Evolutionary conservation across 2,329 filamentous ascomycete genomes (phyloP).

Genomic region (Calonectria pteridis): DNA sequence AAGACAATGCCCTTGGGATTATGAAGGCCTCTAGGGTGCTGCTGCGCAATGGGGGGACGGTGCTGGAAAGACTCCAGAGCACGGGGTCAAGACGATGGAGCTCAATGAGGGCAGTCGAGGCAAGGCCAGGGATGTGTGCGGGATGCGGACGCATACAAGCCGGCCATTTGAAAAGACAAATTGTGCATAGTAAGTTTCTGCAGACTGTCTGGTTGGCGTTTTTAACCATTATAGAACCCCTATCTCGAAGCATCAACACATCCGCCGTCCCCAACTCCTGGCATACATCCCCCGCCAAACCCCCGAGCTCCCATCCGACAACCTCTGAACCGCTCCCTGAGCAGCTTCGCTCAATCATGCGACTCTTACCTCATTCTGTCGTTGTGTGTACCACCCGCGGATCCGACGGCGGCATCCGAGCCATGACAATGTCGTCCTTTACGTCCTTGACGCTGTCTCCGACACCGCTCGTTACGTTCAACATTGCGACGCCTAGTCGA

Average conservation of each 20-base stretch:
- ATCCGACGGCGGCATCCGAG: conserved; percentile 52
- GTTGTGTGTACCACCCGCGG: conserved; percentile 66
- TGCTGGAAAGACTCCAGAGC: conserved; percentile 23
- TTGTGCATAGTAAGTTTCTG: conserved; percentile 32
- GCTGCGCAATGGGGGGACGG: conserved; percentile 40
- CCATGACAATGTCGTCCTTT: conserved; percentile 72
- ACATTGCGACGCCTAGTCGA: conserved; percentile 67
- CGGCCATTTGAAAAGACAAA: not conserved
- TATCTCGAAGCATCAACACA: conserved; percentile 30
- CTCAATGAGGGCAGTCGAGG: conserved; percentile 22
- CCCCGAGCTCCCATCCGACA: conserved; percentile 52
- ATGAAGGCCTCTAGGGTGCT: conserved; percentile 42
- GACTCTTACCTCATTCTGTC: conserved; percentile 65
- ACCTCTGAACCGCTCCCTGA: conserved; percentile 54
- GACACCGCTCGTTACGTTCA: conserved; percentile 67
- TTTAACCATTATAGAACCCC: conserved; percentile 33
- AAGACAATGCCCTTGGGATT: conserved; percentile 35
- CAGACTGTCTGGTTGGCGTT: not conserved
- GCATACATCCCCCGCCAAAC: conserved; percentile 46
- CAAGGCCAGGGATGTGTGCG: not conserved
- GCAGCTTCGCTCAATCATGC: conserved; percentile 65
- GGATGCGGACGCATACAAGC: not conserved
- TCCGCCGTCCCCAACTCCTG: conserved; percentile 39
- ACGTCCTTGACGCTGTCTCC: conserved; percentile 67
- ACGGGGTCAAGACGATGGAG: conserved; percentile 28